Evolutionary conservation across 2,329 filamentous ascomycete genomes (phyloP), one percentile per base, ranked within the genome.

Genomic region (Exserohilum turcica): DNA sequence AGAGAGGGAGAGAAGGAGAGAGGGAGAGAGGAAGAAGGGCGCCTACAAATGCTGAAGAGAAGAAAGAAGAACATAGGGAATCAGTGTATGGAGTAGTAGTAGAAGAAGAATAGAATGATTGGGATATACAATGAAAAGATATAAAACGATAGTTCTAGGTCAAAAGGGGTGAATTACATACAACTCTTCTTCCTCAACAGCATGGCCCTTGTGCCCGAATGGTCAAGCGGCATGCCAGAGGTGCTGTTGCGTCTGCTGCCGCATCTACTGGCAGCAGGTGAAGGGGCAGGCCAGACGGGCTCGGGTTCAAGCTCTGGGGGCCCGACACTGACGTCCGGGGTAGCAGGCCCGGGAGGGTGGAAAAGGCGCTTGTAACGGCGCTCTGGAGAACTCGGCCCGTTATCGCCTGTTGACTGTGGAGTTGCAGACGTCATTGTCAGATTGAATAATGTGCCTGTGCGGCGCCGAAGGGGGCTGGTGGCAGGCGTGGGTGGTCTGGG

Each of bases 331-430:
- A 56, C 52, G 53, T 66, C 63, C 4, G 59, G 57, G 3, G 57
- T 58, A 10, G 60, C 56, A 2, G 59, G 57, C 1, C 55, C 55
- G 2, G 65, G 55, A 1, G 66, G 62, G 28, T 78, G 76, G 52
- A 79, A 78, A 0, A 79, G 59, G 4, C 67, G 66, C 61, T 77
- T 78, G 54, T 79, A 79, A 4, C 68, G 68, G 1, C 69, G 53
- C 48, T 77, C 76, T 1, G 76, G 74, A 1, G 71, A 71, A 56
- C 74, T 77, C 0, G 74, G 72, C 8, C 44, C 32, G 2, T 48
- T 52, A 5, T 33, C 36, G 2, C 27, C 32, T 12, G 37, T 37
- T 1, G 43, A 29, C 16, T 46, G 32, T 7, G 31, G 35, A 1
- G 48, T 48, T 43, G 66, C 40, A 54, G 68, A 48, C 6, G 63